Conservation (phyloP, 176 grass and related monocot genomes). For the Dactylis glomerata region DNA sequence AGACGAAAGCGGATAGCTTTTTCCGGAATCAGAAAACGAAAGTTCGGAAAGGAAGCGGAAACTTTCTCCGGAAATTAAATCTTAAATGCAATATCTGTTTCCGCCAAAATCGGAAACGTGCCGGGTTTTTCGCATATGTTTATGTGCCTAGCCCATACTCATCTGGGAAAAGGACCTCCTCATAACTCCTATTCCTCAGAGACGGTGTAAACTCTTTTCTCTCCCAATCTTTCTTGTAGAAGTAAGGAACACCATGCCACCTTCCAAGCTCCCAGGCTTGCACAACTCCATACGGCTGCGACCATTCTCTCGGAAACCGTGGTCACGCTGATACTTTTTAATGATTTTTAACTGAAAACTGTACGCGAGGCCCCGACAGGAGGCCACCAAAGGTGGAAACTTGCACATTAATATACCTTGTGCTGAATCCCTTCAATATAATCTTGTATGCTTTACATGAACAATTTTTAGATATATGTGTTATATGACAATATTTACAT, state of each 20-base stretch:
- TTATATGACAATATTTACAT: background rate
- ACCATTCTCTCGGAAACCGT: background rate
- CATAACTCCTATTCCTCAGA: too few relatives aligned
- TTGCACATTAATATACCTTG: background rate
- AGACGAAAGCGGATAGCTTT: background rate
- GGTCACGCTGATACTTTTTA: background rate
- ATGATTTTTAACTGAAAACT: background rate
- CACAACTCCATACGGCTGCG: background rate
- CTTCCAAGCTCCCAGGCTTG: background rate
- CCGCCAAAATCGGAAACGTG: background rate
- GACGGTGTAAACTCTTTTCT: too few relatives aligned
- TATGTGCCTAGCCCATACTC: too few relatives aligned
- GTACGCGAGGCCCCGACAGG: background rate
- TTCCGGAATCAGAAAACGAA: background rate
- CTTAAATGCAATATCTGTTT: background rate
- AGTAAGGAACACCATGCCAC: background rate
- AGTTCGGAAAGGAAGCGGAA: background rate
- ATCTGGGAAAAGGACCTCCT: too few relatives aligned
- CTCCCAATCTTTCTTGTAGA: background rate
- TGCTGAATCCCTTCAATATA: background rate
- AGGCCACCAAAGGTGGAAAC: background rate
- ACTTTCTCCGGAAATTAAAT: background rate
- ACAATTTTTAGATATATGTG: background rate
- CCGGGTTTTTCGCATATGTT: background rate
- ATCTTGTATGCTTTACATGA: background rate